Base-by-base conservation (phyloP, 257 asterid species). In the Przewalskia tangutica region DNA sequence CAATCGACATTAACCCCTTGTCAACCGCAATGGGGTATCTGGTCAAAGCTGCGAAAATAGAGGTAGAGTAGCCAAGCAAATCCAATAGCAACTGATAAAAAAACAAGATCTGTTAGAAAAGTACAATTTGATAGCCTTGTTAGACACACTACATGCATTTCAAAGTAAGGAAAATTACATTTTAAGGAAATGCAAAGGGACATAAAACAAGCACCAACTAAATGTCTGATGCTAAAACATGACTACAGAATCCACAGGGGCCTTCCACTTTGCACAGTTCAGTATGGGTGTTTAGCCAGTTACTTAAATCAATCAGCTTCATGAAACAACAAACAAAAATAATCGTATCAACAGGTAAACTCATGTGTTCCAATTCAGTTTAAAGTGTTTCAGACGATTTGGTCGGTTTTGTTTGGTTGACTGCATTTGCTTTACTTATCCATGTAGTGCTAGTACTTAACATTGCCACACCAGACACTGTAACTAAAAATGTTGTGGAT, bases 81-180 rank as follows among this genome's bases (percentile, higher is more conserved):
- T 94, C 97, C 91, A 89, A 70, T 77, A 94, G 91, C 90, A 96
- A 80, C 98, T 96, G 97, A 82, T 87, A 82, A 82, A 79, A 38
- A 67, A 81, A 80, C 67, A 64, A 84, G 83, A 80, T 78, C 76
- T 75, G 85, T 86, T 78, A 86, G 50, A 50, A 46, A 75, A 67
- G 70, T 86, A 38, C 8, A 16, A 66, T 66, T 53, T 23, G 14
- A 73, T 23, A 0, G 46, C 23, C 62, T 0, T 78, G 58, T 42
- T 68, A 48, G 53, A 59, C 38, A 36, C 54, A 82, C 48, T 77
- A 48, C 80, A 54, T 36, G 79, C 83, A 32, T 46, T n/a, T 36
- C 62, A 46, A 7, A 32, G 14, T 70, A 77, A 48, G 44, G 20
- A 0, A 73, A 73, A 42, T 73, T 73, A 7, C 60, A 73, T 48